Conservation (phyloP, 345 rosid genomes). For the Eucalyptus brandiana region DNA sequence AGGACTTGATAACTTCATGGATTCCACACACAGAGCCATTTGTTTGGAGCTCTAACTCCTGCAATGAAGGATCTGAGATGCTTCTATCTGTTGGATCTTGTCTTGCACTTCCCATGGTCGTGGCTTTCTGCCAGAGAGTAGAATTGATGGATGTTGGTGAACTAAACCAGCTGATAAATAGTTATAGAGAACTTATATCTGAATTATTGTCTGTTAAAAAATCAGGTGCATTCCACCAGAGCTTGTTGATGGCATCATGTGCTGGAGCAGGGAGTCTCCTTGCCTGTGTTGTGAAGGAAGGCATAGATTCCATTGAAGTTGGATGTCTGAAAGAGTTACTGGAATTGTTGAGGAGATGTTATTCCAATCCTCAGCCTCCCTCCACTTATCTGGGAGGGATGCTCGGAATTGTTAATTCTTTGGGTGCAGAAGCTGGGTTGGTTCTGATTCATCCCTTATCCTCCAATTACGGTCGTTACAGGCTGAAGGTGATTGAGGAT, state of each 20-base stretch:
- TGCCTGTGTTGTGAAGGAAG: constrained; percentile 61
- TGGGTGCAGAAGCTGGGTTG: constrained; percentile 82
- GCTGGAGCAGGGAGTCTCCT: constrained; percentile 73
- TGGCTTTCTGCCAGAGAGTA: constrained; percentile 68
- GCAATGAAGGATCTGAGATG: constrained; percentile 21
- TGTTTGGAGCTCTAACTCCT: constrained; percentile 15
- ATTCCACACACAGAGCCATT: constrained; percentile 40
- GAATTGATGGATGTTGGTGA: constrained; percentile 62
- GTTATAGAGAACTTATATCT: constrained; percentile 53
- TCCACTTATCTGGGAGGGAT: constrained; percentile 68
- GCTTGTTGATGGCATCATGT: constrained; percentile 74
- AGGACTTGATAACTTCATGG: constrained; percentile 72
- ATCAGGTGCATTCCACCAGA: constrained; percentile 48
- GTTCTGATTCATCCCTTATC: constrained; percentile 26
- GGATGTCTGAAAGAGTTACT: constrained; percentile 39
- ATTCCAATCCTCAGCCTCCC: constrained; percentile 48
- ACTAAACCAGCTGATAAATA: constrained; percentile 35
- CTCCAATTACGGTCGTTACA: constrained; percentile 9
- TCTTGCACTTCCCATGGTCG: constrained; percentile 61
- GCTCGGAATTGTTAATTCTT: constrained; percentile 78
- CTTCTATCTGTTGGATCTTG: constrained; percentile 70
- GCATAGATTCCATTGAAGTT: constrained; percentile 48
- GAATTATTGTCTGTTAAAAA: constrained; percentile 51
- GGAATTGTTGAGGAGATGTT: constrained; percentile 64
- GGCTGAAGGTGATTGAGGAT: constrained; percentile 34